Percentiles rank a stretch among this genome's conserved stretches.
Evolutionary conservation across 176 grass and related monocot species (phyloP).

Genomic region (Rhynchospora breviuscula): DNA sequence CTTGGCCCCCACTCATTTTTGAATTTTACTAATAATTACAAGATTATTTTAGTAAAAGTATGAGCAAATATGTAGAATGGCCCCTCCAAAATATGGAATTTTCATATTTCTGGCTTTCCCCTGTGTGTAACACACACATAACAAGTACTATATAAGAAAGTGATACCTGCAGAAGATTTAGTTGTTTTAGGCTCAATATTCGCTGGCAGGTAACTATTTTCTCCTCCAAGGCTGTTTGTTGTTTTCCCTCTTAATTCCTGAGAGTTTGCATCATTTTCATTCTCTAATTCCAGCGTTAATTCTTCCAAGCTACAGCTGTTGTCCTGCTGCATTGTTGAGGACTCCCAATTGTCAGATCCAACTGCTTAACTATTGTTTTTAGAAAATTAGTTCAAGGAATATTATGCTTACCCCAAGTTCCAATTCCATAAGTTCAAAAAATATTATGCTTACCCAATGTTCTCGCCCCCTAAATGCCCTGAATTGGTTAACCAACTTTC

Average conservation of each 20-base stretch:
- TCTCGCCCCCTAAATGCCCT: too few relatives aligned
- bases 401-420: too few relatives aligned
- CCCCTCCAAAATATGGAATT: too few relatives aligned
- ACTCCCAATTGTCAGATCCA: background rate
- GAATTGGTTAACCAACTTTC: too few relatives aligned
- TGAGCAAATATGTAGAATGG: too few relatives aligned
- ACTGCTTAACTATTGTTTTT: background rate
- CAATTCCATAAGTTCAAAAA: too few relatives aligned
- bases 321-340: conserved; percentile 13
- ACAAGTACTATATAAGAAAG: background rate
- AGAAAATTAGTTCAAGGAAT: too few relatives aligned
- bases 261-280: background rate
- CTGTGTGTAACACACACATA: background rate
- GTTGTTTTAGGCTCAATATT: background rate
- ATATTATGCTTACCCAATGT: too few relatives aligned
- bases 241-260: conserved; percentile 10
- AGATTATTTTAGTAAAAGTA: too few relatives aligned
- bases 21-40: too few relatives aligned
- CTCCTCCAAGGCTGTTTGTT: background rate
- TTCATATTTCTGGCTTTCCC: too few relatives aligned
- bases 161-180: background rate
- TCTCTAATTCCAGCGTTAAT: background rate
- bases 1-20: too few relatives aligned
- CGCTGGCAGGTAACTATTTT: background rate
- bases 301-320: background rate